These are phyloP conservation scores for Cryptococcus wingfieldii DNA, from an alignment of 1,284 basidiomycete genomes.

Conservation along the genomic window DNA sequence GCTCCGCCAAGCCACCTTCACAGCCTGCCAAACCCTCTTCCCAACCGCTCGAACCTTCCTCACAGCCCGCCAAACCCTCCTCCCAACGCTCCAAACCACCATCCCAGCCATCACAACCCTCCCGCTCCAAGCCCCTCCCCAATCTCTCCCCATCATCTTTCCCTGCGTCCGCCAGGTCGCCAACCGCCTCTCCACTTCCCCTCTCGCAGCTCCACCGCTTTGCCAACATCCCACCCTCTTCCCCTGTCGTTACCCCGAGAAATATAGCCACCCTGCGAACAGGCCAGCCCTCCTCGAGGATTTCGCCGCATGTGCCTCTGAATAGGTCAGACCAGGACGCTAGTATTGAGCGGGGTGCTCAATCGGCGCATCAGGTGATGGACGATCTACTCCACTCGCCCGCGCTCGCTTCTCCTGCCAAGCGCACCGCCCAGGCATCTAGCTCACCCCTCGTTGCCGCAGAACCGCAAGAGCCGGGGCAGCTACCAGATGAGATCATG, in stretches of 20 bases:
- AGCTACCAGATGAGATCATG: constrained; percentile 28
- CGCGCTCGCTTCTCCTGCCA: background rate
- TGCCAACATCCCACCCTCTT: constrained; percentile 30
- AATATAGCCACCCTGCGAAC: constrained; percentile 7
- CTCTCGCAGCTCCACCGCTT: constrained; percentile 28
- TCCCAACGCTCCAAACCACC: constrained; percentile 10
- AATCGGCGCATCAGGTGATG: constrained; percentile 31
- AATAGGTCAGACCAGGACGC: constrained; percentile 17
- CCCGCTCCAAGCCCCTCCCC: constrained; percentile 13
- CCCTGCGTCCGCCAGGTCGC: background rate
- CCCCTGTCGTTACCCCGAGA: constrained; percentile 15
- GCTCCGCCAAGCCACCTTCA: background rate
- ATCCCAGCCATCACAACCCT: background rate
- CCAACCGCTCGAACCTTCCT: constrained; percentile 1
- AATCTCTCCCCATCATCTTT: constrained; percentile 5
- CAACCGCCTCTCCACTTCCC: background rate
- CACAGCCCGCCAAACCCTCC: constrained; percentile 3
- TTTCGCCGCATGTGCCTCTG: constrained; percentile 8
- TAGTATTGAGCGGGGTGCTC: constrained; percentile 23
- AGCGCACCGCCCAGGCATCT: background rate
- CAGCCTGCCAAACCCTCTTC: background rate
- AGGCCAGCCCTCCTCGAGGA: constrained; percentile 1
- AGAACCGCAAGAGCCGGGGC: constrained; percentile 1
- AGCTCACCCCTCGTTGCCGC: background rate
- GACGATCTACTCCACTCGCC: constrained; percentile 24